A percentile compares a stretch with the other conserved stretches of the same genome.
phyloP scores from a whole-genome alignment of 2,329 filamentous ascomycete genomes.

The Aspergillus persii region DNA sequence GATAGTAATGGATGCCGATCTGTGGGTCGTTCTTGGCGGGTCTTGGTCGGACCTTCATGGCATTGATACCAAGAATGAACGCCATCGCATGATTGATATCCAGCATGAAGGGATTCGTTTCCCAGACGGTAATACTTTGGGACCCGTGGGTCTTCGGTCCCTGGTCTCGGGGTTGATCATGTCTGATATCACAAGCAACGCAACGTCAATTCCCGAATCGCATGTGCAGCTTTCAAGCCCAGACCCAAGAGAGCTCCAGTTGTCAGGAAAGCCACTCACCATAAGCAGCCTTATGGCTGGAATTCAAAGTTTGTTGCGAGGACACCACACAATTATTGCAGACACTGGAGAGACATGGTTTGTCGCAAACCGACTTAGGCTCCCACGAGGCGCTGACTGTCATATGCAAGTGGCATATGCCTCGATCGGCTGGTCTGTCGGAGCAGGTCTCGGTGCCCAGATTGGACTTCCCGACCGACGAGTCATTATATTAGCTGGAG shows the following conservation, averaged over 20 bases:
- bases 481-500: constrained; percentile 78
- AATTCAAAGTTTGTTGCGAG: constrained; percentile 3
- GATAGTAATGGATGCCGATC: neutral
- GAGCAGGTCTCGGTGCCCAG: constrained; percentile 7
- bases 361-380: neutral
- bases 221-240: neutral
- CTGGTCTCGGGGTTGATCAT: neutral
- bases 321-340: neutral
- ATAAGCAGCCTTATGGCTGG: neutral
- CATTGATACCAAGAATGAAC: neutral
- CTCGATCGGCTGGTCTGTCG: constrained; percentile 10
- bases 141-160: neutral
- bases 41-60: neutral
- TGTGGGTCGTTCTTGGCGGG: neutral
- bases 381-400: constrained; percentile 4
- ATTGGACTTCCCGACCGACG: constrained; percentile 34
- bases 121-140: neutral
- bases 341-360: constrained; percentile 14
- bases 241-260: neutral
- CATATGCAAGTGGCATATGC: constrained; percentile 11
- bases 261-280: neutral
- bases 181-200: neutral
- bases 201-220: neutral
- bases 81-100: constrained; percentile 1
- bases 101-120: neutral